Percentiles rank a stretch among this genome's conserved stretches.
phyloP scores from a whole-genome alignment of 768 basidiomycete species.

The Mrakia frigida region DNA sequence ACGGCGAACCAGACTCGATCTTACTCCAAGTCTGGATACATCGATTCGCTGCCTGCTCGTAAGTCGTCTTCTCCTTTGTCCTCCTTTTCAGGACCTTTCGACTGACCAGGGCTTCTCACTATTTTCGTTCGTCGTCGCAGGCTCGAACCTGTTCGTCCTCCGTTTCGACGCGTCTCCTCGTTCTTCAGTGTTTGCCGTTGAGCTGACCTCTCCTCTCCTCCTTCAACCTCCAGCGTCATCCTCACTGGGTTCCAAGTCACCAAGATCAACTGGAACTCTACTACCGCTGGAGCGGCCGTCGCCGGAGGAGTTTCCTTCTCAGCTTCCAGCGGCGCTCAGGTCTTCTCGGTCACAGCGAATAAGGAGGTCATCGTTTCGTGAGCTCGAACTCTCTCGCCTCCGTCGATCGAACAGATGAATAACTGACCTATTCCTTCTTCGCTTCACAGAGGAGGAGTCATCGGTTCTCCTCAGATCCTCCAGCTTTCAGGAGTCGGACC shows the following conservation, averaged over 20 bases:
- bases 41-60: conserved; percentile 57
- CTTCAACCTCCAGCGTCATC: conserved; percentile 46
- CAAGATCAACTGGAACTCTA: conserved; percentile 45
- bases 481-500: conserved; percentile 60
- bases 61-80: too few species aligned
- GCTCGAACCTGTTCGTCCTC: conserved; percentile 51
- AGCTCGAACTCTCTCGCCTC: conserved; percentile 25
- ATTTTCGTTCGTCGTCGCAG: conserved; percentile 41
- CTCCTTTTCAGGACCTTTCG: conserved; percentile 51
- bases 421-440: not conserved
- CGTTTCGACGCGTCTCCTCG: too few species aligned
- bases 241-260: conserved; percentile 60
- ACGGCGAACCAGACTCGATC: conserved; percentile 60
- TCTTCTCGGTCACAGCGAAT: conserved; percentile 52
- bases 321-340: conserved; percentile 35
- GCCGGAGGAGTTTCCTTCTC: conserved; percentile 53
- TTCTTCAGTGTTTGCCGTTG: too few species aligned
- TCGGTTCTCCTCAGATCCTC: conserved; percentile 56
- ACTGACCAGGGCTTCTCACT: too few species aligned
- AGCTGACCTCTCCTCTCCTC: not conserved
- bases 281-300: conserved; percentile 44
- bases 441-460: conserved; percentile 45
- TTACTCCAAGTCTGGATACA: conserved; percentile 60
- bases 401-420: too few species aligned
- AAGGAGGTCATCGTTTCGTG: conserved; percentile 56